Evolutionary conservation across 2,329 filamentous ascomycete species (phyloP), one percentile per base, ranked within the genome.

Genomic region (Xylariaceae sp.): DNA sequence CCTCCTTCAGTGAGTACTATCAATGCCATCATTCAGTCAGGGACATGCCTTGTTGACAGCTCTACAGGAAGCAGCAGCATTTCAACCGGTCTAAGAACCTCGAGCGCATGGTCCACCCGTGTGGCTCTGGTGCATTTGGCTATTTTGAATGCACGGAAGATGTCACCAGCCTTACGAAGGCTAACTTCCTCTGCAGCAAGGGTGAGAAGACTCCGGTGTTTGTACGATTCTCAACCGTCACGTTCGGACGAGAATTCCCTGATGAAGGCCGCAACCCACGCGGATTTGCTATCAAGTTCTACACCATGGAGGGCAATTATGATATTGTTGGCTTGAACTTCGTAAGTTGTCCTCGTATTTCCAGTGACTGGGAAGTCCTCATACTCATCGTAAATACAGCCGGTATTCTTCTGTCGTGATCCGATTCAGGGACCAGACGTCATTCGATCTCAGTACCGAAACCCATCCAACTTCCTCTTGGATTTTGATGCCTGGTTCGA

Each of bases 281-380:
- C 37, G 67, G 67, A 15, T 69, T 69, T 23, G 65, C 67, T 34
- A 61, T 65, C 58, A 69, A 69, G 59, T 58, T 68, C 55, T 62
- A 61, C 34, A 69, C 67, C 0, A 60, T 58, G 1, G 61, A 67
- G 17, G 67, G 67, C 1, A 69, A 65, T 23, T 62, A 65, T 1
- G 66, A 69, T 23, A 30, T 30, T 30, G 23, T 30, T 30, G 23
- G 23, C 23, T 30, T 30, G 23, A 30, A 30, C 23, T 30, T 30
- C 23, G 23, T 30, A 30, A 30, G 23, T 23, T 3, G 23, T 5
- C 23, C 23, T 23, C 23, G 23, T 23, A 17, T 17, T 17, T 17
- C 17, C 17, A 17, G 17, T 17, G 17, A 17, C 17, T 23, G 23
- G 23, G 4, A 23, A 23, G 23, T 3, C 4, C 23, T 23, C 23